Percentiles rank a stretch among this genome's conserved stretches.
Conservation (phyloP, 179 eudicot genomes). For the Spergularia azorica region DNA sequence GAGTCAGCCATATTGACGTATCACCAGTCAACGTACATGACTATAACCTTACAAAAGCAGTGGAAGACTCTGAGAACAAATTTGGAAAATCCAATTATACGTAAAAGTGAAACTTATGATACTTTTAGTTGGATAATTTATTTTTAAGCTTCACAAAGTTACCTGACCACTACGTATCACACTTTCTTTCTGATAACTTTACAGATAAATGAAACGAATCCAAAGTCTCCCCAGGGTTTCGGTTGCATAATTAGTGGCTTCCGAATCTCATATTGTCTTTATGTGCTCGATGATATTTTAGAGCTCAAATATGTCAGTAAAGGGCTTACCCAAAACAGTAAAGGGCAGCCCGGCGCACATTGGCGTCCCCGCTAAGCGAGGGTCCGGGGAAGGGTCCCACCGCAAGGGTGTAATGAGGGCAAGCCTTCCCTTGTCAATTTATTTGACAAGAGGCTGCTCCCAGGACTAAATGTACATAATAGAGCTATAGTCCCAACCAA, state of each 20-base stretch:
- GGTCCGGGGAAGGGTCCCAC: too few species aligned
- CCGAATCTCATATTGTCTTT: not conserved
- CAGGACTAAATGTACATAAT: too few species aligned
- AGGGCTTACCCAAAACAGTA: not conserved
- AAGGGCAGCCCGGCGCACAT: too few species aligned
- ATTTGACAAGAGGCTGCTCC: too few species aligned
- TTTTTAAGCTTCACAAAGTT: not conserved
- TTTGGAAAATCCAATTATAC: not conserved
- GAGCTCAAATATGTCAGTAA: not conserved
- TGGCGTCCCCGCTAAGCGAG: too few species aligned
- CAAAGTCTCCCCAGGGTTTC: not conserved
- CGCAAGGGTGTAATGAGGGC: too few species aligned
- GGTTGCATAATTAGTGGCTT: not conserved
- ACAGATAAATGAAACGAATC: not conserved
- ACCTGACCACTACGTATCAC: not conserved
- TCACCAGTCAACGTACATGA: not conserved
- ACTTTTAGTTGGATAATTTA: not conserved
- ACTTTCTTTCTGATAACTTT: not conserved
- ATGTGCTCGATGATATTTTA: not conserved
- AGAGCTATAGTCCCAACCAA: not conserved
- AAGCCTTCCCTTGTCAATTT: too few species aligned
- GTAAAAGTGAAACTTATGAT: not conserved
- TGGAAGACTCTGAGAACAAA: not conserved
- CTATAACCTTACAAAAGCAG: not conserved
- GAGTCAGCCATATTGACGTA: not conserved